A percentile compares a stretch with the other conserved stretches of the same genome.
Conservation (phyloP, 306 rosid genomes). For the Boehmeria nivea region DNA sequence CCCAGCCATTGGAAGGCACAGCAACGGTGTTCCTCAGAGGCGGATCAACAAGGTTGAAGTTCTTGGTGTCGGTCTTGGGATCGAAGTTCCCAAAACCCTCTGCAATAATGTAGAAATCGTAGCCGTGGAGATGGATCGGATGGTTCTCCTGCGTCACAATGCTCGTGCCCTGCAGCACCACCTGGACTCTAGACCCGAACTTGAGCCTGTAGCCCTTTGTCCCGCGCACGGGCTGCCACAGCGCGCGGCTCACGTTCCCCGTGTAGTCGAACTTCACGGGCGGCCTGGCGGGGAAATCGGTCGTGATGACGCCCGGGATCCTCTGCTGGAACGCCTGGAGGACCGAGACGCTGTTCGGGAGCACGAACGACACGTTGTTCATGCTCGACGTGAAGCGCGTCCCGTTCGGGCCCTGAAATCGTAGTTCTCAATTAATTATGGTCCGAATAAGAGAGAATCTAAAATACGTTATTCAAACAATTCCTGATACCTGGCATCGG, state of each 20-base stretch:
- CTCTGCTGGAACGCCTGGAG: slow-evolving; percentile 61
- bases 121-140: slow-evolving; percentile 88
- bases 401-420: slow-evolving; percentile 64
- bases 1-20: slow-evolving; percentile 85
- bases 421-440: too few species aligned
- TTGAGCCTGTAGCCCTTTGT: slow-evolving; percentile 58
- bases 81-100: slow-evolving; percentile 87
- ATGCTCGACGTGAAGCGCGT: slow-evolving; percentile 83
- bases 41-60: slow-evolving; percentile 88
- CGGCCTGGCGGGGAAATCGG: slow-evolving; percentile 75
- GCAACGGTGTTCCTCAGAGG: slow-evolving; percentile 82
- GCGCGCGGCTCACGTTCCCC: slow-evolving; percentile 73
- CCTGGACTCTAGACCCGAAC: slow-evolving; percentile 68
- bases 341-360: slow-evolving; percentile 58
- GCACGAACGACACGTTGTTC: slow-evolving; percentile 71
- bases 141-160: slow-evolving; percentile 78
- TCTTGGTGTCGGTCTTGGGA: slow-evolving; percentile 45
- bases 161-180: slow-evolving; percentile 80
- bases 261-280: slow-evolving; percentile 64
- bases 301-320: slow-evolving; percentile 60
- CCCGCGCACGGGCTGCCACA: slow-evolving; percentile 66
- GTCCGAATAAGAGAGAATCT: too few species aligned
- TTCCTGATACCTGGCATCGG: slow-evolving; percentile 50
- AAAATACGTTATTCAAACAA: too few species aligned
- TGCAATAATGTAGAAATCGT: slow-evolving; percentile 77